Conservation (phyloP, 257 asterid genomes). For the Lithospermum erythrorhizon region DNA sequence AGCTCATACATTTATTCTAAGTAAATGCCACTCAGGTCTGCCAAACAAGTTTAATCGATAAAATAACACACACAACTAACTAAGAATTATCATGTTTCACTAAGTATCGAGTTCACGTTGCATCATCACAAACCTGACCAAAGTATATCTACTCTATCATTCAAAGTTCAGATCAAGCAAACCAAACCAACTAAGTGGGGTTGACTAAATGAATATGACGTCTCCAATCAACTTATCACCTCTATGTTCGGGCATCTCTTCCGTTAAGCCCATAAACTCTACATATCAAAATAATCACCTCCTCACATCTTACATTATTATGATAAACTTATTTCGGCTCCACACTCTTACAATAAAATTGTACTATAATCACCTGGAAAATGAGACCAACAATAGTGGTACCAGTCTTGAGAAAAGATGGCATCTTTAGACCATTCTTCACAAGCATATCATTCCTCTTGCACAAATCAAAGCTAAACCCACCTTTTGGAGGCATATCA, state of each 20-base stretch:
- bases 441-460: conserved; percentile 73
- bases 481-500: conserved; percentile 43
- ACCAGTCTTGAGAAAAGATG: conserved; percentile 81
- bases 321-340: too few species aligned
- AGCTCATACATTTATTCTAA: background rate
- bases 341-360: background rate
- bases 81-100: too few species aligned
- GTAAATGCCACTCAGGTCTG: background rate
- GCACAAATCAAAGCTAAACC: conserved; percentile 77
- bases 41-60: background rate
- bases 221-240: too few species aligned
- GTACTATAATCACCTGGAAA: conserved; percentile 38
- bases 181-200: too few species aligned
- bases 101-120: too few species aligned
- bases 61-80: background rate
- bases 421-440: conserved; percentile 53
- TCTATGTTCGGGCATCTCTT: too few species aligned
- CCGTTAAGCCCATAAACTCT: too few species aligned
- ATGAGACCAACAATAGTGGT: conserved; percentile 87
- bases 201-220: too few species aligned
- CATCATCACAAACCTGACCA: background rate
- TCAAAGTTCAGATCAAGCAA: too few species aligned
- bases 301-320: too few species aligned
- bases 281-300: too few species aligned
- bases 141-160: background rate